phyloP scores from a whole-genome alignment of 1,284 basidiomycete species.

The Psilocybe mexicana region DNA sequence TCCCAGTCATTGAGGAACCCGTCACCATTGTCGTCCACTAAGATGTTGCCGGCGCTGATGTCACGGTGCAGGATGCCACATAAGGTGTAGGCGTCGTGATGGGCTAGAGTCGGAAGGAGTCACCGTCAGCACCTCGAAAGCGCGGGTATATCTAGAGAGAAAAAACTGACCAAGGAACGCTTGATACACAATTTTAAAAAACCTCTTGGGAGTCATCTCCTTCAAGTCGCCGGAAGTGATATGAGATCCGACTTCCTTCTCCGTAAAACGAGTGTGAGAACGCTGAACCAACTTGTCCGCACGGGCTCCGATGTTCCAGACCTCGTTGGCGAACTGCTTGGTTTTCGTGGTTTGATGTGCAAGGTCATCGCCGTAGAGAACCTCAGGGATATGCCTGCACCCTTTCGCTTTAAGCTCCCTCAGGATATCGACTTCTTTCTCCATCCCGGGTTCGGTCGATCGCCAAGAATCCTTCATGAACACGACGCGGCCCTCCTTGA shows the following conservation, averaged over 20 bases:
- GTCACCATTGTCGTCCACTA: background rate
- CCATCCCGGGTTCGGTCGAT: conserved; percentile 7
- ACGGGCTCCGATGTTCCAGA: conserved; percentile 14
- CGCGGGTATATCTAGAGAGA: conserved; percentile 9
- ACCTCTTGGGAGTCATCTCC: conserved; percentile 5
- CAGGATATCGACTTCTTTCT: conserved; percentile 24
- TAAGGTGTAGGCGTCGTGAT: conserved; percentile 2
- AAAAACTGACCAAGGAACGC: background rate
- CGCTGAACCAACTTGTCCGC: conserved; percentile 1
- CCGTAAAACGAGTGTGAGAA: background rate
- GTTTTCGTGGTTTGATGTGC: conserved; percentile 14
- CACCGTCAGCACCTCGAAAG: no score
- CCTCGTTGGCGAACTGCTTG: background rate
- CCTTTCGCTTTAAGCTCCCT: conserved; percentile 12
- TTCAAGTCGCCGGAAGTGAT: conserved; percentile 3
- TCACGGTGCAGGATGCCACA: conserved; percentile 12
- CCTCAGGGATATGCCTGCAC: conserved; percentile 19
- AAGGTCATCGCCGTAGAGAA: conserved; percentile 23
- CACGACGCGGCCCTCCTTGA: background rate
- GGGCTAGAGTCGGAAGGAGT: background rate
- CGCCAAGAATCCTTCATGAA: conserved; percentile 31
- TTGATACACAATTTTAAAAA: background rate
- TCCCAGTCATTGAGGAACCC: conserved; percentile 13
- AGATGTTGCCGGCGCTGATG: conserved; percentile 8
- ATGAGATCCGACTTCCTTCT: no score